Conservation (phyloP, 352 stramenopile genomes). For the Phytophthora rubi region DNA sequence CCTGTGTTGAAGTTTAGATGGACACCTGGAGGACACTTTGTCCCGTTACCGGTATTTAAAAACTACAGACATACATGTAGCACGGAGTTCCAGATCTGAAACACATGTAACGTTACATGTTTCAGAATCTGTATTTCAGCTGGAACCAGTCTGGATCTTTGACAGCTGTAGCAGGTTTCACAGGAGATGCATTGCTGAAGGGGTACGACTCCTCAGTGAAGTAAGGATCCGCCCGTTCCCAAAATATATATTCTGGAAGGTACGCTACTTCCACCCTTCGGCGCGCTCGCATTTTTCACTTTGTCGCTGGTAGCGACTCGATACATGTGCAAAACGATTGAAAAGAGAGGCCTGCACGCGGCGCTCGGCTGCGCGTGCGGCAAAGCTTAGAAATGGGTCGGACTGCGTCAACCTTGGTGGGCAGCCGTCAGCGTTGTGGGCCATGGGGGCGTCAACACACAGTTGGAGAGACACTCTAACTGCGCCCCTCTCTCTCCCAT, state of each 20-base stretch:
- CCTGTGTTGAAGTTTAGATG: constrained; percentile 38
- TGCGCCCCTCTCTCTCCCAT: constrained; percentile 20
- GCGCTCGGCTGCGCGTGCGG: neutral
- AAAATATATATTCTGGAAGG: neutral
- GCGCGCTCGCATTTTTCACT: neutral
- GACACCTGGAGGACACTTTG: constrained; percentile 4
- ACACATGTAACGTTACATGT: neutral
- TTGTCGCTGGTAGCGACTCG: neutral
- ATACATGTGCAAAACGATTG: neutral
- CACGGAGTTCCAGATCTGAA: neutral
- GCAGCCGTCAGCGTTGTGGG: neutral
- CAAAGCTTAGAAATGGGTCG: neutral
- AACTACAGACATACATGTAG: neutral
- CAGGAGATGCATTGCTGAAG: neutral
- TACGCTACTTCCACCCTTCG: neutral
- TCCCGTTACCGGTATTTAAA: constrained; percentile 24
- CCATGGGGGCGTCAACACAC: constrained; percentile 1
- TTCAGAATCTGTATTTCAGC: neutral
- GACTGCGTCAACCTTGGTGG: neutral
- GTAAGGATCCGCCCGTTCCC: neutral
- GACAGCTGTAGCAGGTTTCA: neutral
- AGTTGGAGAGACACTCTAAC: constrained; percentile 5
- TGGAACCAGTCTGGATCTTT: neutral
- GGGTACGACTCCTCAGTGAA: neutral
- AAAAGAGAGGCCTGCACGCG: neutral